phyloP scores from a whole-genome alignment of 2,329 filamentous ascomycete species.

The Ophiostoma triangulosporum region DNA sequence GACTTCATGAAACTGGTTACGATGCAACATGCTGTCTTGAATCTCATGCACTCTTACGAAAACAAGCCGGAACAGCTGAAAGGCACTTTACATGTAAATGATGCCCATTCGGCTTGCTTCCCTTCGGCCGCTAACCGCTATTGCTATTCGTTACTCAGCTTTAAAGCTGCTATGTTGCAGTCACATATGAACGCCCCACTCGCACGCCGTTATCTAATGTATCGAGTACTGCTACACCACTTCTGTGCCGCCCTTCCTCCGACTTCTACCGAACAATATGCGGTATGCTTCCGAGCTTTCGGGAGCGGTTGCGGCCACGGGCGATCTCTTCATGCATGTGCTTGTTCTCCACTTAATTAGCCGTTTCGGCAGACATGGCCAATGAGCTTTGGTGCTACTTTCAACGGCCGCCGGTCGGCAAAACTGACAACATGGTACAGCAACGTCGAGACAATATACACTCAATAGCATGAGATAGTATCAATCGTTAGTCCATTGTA shows the following conservation, averaged over 20 bases:
- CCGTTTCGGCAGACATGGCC: conserved; percentile 7
- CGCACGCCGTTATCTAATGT: neutral
- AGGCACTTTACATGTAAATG: no score
- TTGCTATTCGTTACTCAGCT: neutral
- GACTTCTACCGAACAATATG: conserved; percentile 6
- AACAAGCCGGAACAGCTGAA: conserved; percentile 6
- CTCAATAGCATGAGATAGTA: neutral
- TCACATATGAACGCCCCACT: neutral
- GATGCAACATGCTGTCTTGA: neutral
- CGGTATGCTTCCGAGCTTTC: conserved; percentile 4
- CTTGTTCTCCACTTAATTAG: neutral
- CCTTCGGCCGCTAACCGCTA: conserved; percentile 8
- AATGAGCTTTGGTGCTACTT: neutral
- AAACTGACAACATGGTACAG: neutral
- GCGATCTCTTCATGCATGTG: neutral
- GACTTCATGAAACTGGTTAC: neutral
- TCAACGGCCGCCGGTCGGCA: neutral
- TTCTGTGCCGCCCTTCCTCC: neutral
- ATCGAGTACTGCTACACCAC: neutral
- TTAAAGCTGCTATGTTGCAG: neutral
- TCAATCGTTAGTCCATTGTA: conserved; percentile 5
- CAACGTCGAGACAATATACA: neutral
- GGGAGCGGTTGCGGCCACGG: conserved; percentile 3
- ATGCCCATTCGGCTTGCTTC: conserved; percentile 3
- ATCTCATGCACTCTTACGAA: conserved; percentile 1